These are phyloP conservation scores for Xylaria grammica DNA, from an alignment of 495 filamentous ascomycete species.

Conservation along the genomic window DNA sequence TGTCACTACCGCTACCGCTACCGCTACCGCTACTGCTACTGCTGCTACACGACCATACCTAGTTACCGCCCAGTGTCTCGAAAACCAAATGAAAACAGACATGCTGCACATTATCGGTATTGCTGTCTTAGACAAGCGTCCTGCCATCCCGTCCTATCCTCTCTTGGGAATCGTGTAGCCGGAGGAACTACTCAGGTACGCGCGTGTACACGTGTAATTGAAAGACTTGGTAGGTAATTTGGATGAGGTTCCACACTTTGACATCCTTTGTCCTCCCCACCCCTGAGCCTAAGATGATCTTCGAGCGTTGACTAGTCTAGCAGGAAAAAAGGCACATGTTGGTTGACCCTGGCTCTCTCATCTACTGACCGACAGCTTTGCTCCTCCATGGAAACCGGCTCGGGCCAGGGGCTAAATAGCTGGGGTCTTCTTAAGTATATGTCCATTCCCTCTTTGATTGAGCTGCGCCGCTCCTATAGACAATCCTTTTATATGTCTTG, in stretches of 20 bases:
- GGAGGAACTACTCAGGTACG: background rate
- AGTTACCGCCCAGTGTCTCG: background rate
- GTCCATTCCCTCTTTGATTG: slow-evolving; percentile 7
- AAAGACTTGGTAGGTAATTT: slow-evolving; percentile 24
- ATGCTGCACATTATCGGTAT: background rate
- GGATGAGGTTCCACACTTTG: slow-evolving; percentile 27
- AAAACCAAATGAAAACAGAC: slow-evolving; percentile 1
- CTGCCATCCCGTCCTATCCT: background rate
- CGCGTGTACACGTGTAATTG: slow-evolving; percentile 24
- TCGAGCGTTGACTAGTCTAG: slow-evolving; percentile 9
- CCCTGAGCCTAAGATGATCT: slow-evolving; percentile 23
- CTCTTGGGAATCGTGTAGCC: slow-evolving; percentile 14
- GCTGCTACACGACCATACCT: background rate
- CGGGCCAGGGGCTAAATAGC: slow-evolving; percentile 6
- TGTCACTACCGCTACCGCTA: background rate
- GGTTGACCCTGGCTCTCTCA: slow-evolving; percentile 14
- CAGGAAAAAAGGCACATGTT: background rate
- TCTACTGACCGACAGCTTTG: slow-evolving; percentile 1
- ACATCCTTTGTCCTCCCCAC: slow-evolving; percentile 29
- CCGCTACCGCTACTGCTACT: background rate
- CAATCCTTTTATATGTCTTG: background rate
- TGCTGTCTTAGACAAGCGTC: slow-evolving; percentile 19
- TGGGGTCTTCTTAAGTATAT: slow-evolving; percentile 18
- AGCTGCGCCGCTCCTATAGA: background rate
- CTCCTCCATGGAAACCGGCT: background rate